Evolutionary conservation across 352 stramenopile genomes (phyloP), one percentile per base, ranked within the genome.

Genomic region (Globisporangium viniferum): DNA sequence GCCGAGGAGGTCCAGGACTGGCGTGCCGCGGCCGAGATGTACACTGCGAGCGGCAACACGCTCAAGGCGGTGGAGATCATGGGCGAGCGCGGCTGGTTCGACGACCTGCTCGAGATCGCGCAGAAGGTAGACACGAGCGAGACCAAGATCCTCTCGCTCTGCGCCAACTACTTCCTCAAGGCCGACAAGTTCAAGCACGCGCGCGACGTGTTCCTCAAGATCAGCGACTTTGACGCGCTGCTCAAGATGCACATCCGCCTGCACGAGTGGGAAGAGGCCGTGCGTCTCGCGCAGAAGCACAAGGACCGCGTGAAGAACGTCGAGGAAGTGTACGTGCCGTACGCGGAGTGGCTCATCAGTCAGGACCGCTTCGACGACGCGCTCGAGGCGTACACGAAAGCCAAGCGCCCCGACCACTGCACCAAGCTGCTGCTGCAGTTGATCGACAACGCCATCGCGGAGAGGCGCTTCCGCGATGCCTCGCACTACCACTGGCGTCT

Each of bases 401-500:
- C 86, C 3, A 82, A 88, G 41, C 77, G 90, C 36, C 84, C 82
- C 5, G 93, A 98, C 61, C 77, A 97, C 55, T 95, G 89, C 73
- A 73, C 80, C 12, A 79, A 75, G 31, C 68, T 98, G 63, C 82
- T 98, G n/a, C 70, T 72, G 39, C 86, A 97, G 72, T 73, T 98
- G 3, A 96, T 97, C 51, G 74, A 90, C 41, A 98, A 97, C 63
- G 89, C 95, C 12, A 89, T 98, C 7, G 71, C 63, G 7, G 93
- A 98, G 71, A 73, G 73, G 18, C 81, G 93, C 20, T 98, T 96
- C 69, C 77, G 92, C 36, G 91, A 98, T 62, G 94, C 94, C 22
- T 82, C 91, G 7, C 97, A 98, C 77, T 98, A 98, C 72, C 90
- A 98, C 75, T 98, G 87, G 86, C 73, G 94, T n/a, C 78, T 98